Percentiles rank a stretch among this genome's conserved stretches.
These are phyloP conservation scores for Grifola frondosa DNA, from an alignment of 1,284 basidiomycete genomes.

Conservation along the genomic window DNA sequence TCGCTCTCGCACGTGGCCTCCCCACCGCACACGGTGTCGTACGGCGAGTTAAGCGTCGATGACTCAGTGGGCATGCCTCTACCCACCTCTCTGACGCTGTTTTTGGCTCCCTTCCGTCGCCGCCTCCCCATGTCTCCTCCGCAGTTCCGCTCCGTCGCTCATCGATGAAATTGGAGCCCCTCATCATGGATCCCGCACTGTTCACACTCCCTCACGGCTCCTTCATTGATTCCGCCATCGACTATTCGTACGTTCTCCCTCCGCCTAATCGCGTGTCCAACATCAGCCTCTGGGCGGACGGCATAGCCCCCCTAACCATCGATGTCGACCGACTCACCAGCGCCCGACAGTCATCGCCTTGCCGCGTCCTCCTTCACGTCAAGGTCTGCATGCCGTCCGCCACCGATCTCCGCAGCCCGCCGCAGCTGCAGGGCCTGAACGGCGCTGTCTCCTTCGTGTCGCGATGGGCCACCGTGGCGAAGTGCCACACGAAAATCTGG, in stretches of 20 bases:
- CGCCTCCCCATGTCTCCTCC: conserved; percentile 17
- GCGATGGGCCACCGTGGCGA: conserved; percentile 50
- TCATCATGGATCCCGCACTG: conserved; percentile 28
- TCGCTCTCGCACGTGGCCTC: conserved; percentile 14
- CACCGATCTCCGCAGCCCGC: conserved; percentile 45
- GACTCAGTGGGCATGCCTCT: conserved; percentile 9
- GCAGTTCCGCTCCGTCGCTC: conserved; percentile 10
- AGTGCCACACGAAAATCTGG: conserved; percentile 62
- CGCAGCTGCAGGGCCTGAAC: conserved; percentile 59
- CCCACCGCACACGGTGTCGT: conserved; percentile 11
- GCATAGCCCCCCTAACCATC: conserved; percentile 60
- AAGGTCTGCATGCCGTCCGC: conserved; percentile 47
- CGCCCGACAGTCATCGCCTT: conserved; percentile 32
- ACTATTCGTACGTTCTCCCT: conserved; percentile 11
- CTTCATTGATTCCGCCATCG: conserved; percentile 16
- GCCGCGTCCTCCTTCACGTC: conserved; percentile 46
- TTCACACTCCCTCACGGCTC: conserved; percentile 26
- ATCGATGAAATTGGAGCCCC: conserved; percentile 31
- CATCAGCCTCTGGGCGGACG: conserved; percentile 55
- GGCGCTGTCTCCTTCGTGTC: conserved; percentile 54
- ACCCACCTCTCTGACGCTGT: conserved; percentile 6
- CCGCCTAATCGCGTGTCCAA: conserved; percentile 24
- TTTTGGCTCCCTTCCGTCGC: conserved; percentile 20
- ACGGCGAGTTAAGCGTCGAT: conserved; percentile 14
- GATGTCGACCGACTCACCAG: conserved; percentile 47